Evolutionary conservation across 306 rosid genomes (phyloP), one percentile per base, ranked within the genome.

Genomic region (Vicia faba): DNA sequence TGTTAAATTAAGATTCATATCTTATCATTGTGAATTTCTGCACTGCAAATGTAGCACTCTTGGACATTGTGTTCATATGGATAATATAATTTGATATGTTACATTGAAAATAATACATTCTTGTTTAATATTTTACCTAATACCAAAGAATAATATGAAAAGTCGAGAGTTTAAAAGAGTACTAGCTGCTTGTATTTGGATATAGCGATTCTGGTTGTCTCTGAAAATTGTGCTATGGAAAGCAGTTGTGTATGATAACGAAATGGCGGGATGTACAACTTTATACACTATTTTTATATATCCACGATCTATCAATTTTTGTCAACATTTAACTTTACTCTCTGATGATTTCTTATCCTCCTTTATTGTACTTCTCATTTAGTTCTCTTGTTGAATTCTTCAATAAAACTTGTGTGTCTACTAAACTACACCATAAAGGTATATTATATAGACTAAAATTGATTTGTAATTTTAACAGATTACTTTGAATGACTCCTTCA

Each of bases 361-460:
- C 61, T 55, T 55, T 55, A 25, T 7, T 55, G 39, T 26, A 55
- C 61, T 55, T 26, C 38, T 54, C 36, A 28, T 55, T 25, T 55
- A 12, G 61, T 55, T 55, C 38, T 55, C 39, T 25, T 13, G 61
- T 55, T 28, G 61, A 55, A 13, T 26, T 55, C 38, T 11, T 4
- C 13, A 6, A 55, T 55, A 55, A 26, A n/a, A 55, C 61, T 55
- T 26, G 38, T 23, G 33, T 55, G 39, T 55, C 38, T 55, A 55
- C 38, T 55, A 55, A 13, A 7, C 10, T 26, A 20, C 61, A 12
- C 38, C 29, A 55, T 28, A 12, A 55, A 55, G 36, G 61, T 55
- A 55, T 55, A 55, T 55, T 55, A 55, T 26, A 55, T 55, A 55
- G 61, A 55, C 38, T 55, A 55, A 55, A 28, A 55, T 55, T 55